Evolutionary conservation across 352 stramenopile species (phyloP), one percentile per base, ranked within the genome.

Genomic region (Globisporangium yorkense): DNA sequence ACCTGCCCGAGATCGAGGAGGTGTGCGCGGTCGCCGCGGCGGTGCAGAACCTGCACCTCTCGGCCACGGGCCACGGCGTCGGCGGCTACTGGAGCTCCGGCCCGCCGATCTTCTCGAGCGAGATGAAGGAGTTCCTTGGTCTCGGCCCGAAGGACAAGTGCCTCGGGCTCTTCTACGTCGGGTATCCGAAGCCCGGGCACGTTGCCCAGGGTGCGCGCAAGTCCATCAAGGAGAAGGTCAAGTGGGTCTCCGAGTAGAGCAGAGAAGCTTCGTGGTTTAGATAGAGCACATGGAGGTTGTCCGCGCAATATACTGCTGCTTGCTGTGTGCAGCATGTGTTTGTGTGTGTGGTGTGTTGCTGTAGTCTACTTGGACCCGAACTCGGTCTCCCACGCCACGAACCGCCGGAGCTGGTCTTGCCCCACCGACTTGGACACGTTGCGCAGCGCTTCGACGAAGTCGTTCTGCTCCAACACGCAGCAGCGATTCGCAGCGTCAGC

Each of bases 21-120:
- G 67, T 94, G 37, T 86, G 75, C 53, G 67, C 83, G 0, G 76
- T 88, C 9, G 85, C 85, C 7, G 88, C 73, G 35, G 85, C 85
- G 16, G 83, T 94, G 53, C 83, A 94, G 62, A 94, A 94, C 71
- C 83, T 94, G 74, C 85, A 94, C 64, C 60, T 94, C 5, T 65
- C 76, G 39, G 85, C 85, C 3, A 77, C 80, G 1, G 75, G 78
- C 1, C 72, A 92, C 54, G 67, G 61, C 43, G 70, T 95, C 21
- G 85, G 77, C 20, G 85, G 77, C n/a, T 95, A 95, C 74, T 95
- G 85, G 85, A 92, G 80, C 72, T 95, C 85, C 2, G 83, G 80
- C 0, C 69, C 70, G 9, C 75, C 77, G 5, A 84, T 77, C 29
- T 70, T 76, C 56, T 84, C 79, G 47, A 54, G 84, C 54, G 77